Conservation (phyloP, 2,329 filamentous ascomycete genomes). For the Clarireedia paspali region DNA sequence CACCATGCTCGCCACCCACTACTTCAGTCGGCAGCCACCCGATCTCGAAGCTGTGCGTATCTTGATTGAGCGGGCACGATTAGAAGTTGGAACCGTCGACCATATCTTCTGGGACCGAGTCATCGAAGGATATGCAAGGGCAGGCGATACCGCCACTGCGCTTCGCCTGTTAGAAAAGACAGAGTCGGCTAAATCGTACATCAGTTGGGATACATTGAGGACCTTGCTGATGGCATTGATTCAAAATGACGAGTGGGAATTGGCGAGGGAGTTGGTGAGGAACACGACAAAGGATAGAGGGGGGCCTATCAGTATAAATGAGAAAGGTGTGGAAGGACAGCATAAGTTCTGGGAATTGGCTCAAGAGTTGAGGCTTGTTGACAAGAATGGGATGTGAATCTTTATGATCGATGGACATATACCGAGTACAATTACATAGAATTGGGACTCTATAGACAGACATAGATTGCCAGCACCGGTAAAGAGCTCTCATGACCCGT, state of each 20-base stretch:
- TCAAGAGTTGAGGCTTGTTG: constrained; percentile 18
- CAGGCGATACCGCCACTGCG: constrained; percentile 43
- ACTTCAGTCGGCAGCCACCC: constrained; percentile 51
- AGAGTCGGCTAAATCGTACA: constrained; percentile 8
- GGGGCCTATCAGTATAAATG: constrained; percentile 14
- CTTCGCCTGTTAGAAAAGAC: constrained; percentile 38
- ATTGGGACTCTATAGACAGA: too few relatives aligned
- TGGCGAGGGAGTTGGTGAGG: constrained; percentile 26
- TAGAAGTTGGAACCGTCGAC: constrained; percentile 35
- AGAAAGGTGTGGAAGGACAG: constrained; percentile 21
- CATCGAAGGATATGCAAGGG: constrained; percentile 56
- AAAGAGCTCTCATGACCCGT: too few relatives aligned
- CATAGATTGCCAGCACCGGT: too few relatives aligned
- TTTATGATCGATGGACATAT: background rate
- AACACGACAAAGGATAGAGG: constrained; percentile 23
- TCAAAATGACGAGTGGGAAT: constrained; percentile 25
- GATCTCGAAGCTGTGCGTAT: constrained; percentile 51
- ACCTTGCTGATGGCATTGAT: constrained; percentile 25
- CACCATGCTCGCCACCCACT: constrained; percentile 64
- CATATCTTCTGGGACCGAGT: constrained; percentile 61
- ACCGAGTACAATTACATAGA: background rate
- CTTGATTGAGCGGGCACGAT: constrained; percentile 45
- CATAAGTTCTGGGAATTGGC: constrained; percentile 27
- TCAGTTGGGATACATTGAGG: constrained; percentile 24
- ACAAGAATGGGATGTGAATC: background rate